Evolutionary conservation across 2,329 filamentous ascomycete species (phyloP), one percentile per base, ranked within the genome.

Genomic region (Pseudogymnoascus sp.): DNA sequence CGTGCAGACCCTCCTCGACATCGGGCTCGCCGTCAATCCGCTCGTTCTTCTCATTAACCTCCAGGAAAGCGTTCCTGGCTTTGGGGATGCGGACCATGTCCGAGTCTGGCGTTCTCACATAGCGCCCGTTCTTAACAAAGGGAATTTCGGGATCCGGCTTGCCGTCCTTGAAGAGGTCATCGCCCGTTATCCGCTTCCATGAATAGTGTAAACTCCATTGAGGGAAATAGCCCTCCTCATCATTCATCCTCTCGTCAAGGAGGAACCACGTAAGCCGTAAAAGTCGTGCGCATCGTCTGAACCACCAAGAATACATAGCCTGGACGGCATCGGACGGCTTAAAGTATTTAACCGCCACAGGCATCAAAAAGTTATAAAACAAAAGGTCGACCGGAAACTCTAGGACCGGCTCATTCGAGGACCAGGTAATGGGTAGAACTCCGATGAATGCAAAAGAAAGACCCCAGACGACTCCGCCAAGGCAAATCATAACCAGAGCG

Each of bases 311-410:
- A 73, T 96, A 99, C 80, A 97, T 88, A 62, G 82, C 80, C 69
- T 96, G 89, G 2, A 99, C 79, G 0, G 86, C 88, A 71, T 96
- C 89, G 61, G 90, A 91, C 1, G 93, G 93, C 72, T 89, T 90
- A 75, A 96, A 88, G 69, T 91, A 87, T 69, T 85, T 88, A 68
- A 97, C 85, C 11, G 93, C 87, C 59, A 96, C 78, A 0, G 95
- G 95, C 80, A 97, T 95, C 56, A 97, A 79, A 74, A 97, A 96
- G 75, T 97, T 97, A 81, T 97, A 99, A 73, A 97, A 95, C 14
- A 99, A 79, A 1, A 99, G 80, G 72, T 99, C 93, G 65, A 96
- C 85, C 0, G 95, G 95, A 68, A 99, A 97, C 73, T 97, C 95
- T 59, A 97, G 80, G 0, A 96, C 89, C 0, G 95, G 93, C 69